Conservation (phyloP, 768 basidiomycete genomes). For the Leccinum incarnatum region DNA sequence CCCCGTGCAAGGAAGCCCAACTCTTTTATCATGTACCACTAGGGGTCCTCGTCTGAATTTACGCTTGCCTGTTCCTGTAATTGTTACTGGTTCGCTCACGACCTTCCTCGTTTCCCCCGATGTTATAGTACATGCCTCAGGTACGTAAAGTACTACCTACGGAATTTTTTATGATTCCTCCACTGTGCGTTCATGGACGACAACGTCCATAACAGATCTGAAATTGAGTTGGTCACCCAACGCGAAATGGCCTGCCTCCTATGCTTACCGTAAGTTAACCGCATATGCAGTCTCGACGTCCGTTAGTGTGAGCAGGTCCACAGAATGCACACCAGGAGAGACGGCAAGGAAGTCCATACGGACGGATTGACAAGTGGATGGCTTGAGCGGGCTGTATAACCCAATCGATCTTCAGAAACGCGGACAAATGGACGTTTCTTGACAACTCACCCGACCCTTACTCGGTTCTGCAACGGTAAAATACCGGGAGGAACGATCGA, state of each 20-base stretch:
- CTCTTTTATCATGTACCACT: conserved; percentile 19
- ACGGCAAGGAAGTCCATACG: conserved; percentile 84
- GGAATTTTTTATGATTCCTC: conserved; percentile 4
- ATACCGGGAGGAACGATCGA: conserved; percentile 52
- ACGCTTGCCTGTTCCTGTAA: conserved; percentile 20
- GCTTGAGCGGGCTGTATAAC: conserved; percentile 62
- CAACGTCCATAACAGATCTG: conserved; percentile 75
- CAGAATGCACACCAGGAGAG: conserved; percentile 73
- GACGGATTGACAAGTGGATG: conserved; percentile 81
- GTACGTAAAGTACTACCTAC: conserved; percentile 16
- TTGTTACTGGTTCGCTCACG: conserved; percentile 13
- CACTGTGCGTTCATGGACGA: conserved; percentile 53
- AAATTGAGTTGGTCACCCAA: conserved; percentile 1
- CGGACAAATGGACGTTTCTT: not conserved
- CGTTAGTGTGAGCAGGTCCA: conserved; percentile 68
- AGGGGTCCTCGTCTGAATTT: conserved; percentile 14
- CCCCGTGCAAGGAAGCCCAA: conserved; percentile 7
- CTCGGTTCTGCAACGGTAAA: conserved; percentile 71
- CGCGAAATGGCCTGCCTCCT: not conserved
- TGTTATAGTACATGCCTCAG: conserved; percentile 9
- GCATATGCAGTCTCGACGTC: conserved; percentile 73
- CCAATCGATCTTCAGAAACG: conserved; percentile 1
- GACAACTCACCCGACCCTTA: conserved; percentile 70
- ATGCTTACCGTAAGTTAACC: conserved; percentile 66
- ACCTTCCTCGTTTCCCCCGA: conserved; percentile 5